Evolutionary conservation across 805 yeast genomes (phyloP), one percentile per base, ranked within the genome.

Genomic region (Candida awuae): DNA sequence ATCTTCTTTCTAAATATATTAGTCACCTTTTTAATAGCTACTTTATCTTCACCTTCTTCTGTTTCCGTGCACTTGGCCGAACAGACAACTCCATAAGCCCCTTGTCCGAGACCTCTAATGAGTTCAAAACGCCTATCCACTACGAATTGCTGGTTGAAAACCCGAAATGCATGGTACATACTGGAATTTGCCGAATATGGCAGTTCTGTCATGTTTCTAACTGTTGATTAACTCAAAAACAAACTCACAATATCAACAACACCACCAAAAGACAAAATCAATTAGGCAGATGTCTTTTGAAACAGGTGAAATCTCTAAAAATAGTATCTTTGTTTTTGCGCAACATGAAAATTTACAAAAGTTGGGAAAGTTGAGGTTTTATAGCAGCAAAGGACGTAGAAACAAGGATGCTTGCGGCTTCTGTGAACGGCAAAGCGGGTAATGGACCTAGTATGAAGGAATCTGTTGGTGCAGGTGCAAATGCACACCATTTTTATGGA

Each of bases 31-130:
- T 92, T 92, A 54, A 92, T 87, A 18, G 98, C 98, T 22, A 92
- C 96, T 10, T 79, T 73, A 6, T 87, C 88, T 35, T 84, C 90
- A 33, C 82, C 90, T 37, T 79, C 84, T 5, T 73, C 73, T 1
- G 75, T 67, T 39, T 77, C 84, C 4, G 76, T 70, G 58, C 87
- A 88, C 50, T 79, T 75, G 14, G 98, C 98, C 1, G 95, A 83
- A 55, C 97, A 90, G 6, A 92, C 98, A 4, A 90, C 80, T 30
- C 98, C 98, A 55, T 92, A 92, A 1, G 98, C 97, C 10, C 98
- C 98, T 52, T 92, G 97, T 5, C 98, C 98, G 29, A 92, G 72
- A 51, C 92, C 97, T 54, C 88, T 84, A 42, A 86, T 85, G 50
- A 92, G 72, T 55, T 86, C 84, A 58, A 90, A 86, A 38, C 96